Conservation (phyloP, 306 rosid species). For the Dalbergia oliveri region DNA sequence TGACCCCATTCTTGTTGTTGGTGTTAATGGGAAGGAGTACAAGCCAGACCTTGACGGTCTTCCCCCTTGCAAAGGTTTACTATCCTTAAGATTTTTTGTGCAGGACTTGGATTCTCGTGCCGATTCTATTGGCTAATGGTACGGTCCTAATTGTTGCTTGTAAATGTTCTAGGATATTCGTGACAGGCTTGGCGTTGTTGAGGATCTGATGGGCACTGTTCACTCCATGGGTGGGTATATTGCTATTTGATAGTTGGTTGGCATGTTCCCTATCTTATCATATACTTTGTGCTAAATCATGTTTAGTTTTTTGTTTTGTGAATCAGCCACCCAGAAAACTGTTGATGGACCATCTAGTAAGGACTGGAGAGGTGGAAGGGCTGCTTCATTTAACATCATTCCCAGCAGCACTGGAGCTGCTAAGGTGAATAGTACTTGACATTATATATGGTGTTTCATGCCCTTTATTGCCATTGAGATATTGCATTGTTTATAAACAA, state of each 20-base stretch:
- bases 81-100: background rate
- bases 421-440: constrained; percentile 60
- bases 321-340: constrained; percentile 88
- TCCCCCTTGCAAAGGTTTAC: constrained; percentile 78
- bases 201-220: constrained; percentile 90
- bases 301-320: background rate
- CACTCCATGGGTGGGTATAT: constrained; percentile 75
- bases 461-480: background rate
- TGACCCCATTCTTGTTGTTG: constrained; percentile 93
- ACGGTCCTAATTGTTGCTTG: background rate
- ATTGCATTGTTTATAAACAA: background rate
- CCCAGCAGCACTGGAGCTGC: constrained; percentile 97
- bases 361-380: constrained; percentile 98
- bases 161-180: constrained; percentile 63
- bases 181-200: constrained; percentile 87
- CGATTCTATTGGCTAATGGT: background rate
- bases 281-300: background rate
- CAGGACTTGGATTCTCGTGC: background rate
- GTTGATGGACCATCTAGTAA: constrained; percentile 90
- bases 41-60: constrained; percentile 73
- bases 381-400: constrained; percentile 90
- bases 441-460: no score
- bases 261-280: no score
- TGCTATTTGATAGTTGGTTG: background rate
- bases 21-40: constrained; percentile 88